Evolutionary conservation across 495 filamentous ascomycete genomes (phyloP).

Genomic region (Neurospora sp.): DNA sequence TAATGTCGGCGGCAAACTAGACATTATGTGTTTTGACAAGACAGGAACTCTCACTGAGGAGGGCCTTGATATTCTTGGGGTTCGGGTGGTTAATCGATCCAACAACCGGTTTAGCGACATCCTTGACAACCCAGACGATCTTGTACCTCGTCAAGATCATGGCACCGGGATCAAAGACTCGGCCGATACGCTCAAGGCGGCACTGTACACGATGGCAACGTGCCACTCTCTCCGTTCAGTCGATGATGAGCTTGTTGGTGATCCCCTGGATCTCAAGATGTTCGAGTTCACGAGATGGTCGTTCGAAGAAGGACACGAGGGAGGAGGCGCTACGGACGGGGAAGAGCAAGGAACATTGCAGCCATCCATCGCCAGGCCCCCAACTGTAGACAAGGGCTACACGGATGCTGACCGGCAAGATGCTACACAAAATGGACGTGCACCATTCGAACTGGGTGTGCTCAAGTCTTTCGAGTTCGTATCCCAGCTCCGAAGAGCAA

Average conservation of each 20-base stretch:
- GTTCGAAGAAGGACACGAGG: constrained; percentile 74
- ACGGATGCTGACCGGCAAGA: not conserved
- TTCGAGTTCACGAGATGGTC: constrained; percentile 95
- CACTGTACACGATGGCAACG: constrained; percentile 90
- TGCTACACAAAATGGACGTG: constrained; percentile 6
- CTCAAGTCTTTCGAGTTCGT: constrained; percentile 90
- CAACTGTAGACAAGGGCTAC: constrained; percentile 38
- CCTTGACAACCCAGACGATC: constrained; percentile 33
- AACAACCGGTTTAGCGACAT: constrained; percentile 43
- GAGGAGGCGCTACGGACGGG: constrained; percentile 43
- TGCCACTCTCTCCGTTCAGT: constrained; percentile 86
- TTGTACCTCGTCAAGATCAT: constrained; percentile 46
- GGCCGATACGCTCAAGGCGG: constrained; percentile 54
- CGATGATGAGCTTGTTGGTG: constrained; percentile 80
- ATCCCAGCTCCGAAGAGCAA: constrained; percentile 87
- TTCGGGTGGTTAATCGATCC: constrained; percentile 59
- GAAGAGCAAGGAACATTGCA: constrained; percentile 57
- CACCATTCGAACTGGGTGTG: constrained; percentile 67
- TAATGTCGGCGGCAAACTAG: constrained; percentile 91
- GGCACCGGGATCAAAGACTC: constrained; percentile 46
- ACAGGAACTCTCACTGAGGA: constrained; percentile 97
- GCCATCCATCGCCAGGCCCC: constrained; percentile 79
- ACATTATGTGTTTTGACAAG: constrained; percentile 97
- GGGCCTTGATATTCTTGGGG: constrained; percentile 86
- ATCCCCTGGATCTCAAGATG: constrained; percentile 97